Conservation (phyloP, 208 protist genomes). For the Naegleria fowleri region DNA sequence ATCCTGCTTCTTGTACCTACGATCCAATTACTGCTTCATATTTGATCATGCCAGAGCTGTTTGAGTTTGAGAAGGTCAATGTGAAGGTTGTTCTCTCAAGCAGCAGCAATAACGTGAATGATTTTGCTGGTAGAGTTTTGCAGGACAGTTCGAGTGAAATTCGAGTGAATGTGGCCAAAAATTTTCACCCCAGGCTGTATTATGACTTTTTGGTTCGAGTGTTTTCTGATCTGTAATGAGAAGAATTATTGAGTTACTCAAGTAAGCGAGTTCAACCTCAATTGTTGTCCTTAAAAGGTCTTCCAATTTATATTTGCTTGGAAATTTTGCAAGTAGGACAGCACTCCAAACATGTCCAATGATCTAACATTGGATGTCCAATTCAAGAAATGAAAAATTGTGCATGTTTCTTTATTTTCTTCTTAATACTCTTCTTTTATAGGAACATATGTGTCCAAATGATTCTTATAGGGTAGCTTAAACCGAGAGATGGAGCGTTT, state of each 20-base stretch:
- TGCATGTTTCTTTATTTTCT: too few species aligned
- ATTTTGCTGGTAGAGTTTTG: not conserved
- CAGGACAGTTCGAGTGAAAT: not conserved
- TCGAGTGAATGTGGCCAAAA: not conserved
- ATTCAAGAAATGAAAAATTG: too few species aligned
- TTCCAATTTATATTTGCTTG: too few species aligned
- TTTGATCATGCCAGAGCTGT: not conserved
- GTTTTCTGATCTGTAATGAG: not conserved
- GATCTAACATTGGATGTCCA: too few species aligned
- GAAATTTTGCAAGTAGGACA: too few species aligned
- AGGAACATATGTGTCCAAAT: too few species aligned
- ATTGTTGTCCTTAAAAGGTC: too few species aligned
- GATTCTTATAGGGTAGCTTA: too few species aligned
- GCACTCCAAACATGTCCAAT: too few species aligned
- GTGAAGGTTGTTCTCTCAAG: not conserved
- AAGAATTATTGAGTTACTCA: too few species aligned
- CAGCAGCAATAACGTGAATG: not conserved
- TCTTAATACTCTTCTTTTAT: too few species aligned
- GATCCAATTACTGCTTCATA: not conserved
- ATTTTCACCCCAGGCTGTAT: not conserved
- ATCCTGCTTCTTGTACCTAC: not conserved
- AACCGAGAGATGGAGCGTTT: too few species aligned
- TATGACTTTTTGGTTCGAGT: not conserved
- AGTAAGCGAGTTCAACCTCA: not conserved
- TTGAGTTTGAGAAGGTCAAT: not conserved